Conservation (phyloP, 108 stramenopile genomes). For the Mediolabrus comicus region DNA sequence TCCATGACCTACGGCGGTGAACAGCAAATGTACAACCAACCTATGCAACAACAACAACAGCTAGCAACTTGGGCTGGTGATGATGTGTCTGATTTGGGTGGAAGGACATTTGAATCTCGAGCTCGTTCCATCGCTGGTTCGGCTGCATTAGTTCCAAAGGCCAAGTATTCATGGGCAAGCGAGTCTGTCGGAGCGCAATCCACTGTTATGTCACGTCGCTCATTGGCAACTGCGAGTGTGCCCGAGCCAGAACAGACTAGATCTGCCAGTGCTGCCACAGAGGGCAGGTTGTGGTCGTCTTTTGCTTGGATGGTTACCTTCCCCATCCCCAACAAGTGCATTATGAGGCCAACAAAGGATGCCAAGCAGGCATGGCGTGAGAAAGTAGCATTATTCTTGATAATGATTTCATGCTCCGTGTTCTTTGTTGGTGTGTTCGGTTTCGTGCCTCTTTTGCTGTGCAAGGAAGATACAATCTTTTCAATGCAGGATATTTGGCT, state of each 20-base stretch:
- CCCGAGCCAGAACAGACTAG: conserved; percentile 21
- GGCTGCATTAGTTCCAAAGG: conserved; percentile 43
- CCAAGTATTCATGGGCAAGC: conserved; percentile 47
- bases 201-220: conserved; percentile 43
- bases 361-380: conserved; percentile 61
- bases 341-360: conserved; percentile 38
- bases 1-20: conserved; percentile 19
- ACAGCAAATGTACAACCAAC: not conserved
- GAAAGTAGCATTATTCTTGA: conserved; percentile 54
- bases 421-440: conserved; percentile 59
- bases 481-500: conserved; percentile 46
- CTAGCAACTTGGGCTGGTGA: conserved; percentile 7
- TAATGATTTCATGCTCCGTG: conserved; percentile 45
- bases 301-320: conserved; percentile 40
- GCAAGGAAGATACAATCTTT: conserved; percentile 45
- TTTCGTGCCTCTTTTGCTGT: conserved; percentile 49
- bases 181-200: conserved; percentile 38
- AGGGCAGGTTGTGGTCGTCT: conserved; percentile 31
- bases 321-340: conserved; percentile 47
- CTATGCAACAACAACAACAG: not conserved
- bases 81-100: conserved; percentile 33
- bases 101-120: conserved; percentile 43
- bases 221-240: conserved; percentile 27
- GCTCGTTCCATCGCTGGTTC: conserved; percentile 42
- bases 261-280: not conserved